A percentile compares a stretch with the other conserved stretches of the same genome.
Evolutionary conservation across 805 yeast species (phyloP).

Genomic region (Sugiyamaella americana): DNA sequence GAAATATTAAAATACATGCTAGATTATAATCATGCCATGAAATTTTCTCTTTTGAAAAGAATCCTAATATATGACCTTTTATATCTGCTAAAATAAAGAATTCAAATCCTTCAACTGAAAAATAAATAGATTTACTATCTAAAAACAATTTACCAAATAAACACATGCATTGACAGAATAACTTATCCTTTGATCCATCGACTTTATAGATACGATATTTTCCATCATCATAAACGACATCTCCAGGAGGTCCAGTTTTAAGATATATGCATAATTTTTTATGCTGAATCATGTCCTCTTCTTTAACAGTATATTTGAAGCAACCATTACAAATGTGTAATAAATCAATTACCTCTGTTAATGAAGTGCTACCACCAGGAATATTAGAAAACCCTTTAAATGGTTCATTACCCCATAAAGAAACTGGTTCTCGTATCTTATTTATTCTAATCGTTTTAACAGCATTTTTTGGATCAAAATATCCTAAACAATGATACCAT

Average conservation of each 20-base stretch:
- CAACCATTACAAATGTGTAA: constrained; percentile 75
- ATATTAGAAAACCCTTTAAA: constrained; percentile 18
- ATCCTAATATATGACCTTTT: constrained; percentile 65
- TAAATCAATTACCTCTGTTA: constrained; percentile 44
- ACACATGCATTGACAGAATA: constrained; percentile 77
- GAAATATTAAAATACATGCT: constrained; percentile 87
- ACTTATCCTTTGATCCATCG: constrained; percentile 51
- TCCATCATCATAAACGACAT: constrained; percentile 58
- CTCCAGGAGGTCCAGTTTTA: constrained; percentile 48
- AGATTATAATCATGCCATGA: constrained; percentile 76
- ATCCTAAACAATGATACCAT: constrained; percentile 85
- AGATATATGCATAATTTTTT: constrained; percentile 22
- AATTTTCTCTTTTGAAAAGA: constrained; percentile 79
- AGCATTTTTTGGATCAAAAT: constrained; percentile 42
- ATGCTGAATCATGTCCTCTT: constrained; percentile 47
- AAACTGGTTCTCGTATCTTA: constrained; percentile 12
- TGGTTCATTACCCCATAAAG: constrained; percentile 23
- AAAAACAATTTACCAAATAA: constrained; percentile 82
- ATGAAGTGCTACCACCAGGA: too few species aligned
- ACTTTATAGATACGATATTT: constrained; percentile 55
- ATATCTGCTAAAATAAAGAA: constrained; percentile 50
- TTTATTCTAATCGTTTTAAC: constrained; percentile 15
- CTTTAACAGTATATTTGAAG: constrained; percentile 65
- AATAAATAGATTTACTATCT: constrained; percentile 84
- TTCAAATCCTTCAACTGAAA: constrained; percentile 70